Evolutionary conservation across 192 early-diverging fungal genomes (phyloP).

Genomic region (Coemansia sp.): DNA sequence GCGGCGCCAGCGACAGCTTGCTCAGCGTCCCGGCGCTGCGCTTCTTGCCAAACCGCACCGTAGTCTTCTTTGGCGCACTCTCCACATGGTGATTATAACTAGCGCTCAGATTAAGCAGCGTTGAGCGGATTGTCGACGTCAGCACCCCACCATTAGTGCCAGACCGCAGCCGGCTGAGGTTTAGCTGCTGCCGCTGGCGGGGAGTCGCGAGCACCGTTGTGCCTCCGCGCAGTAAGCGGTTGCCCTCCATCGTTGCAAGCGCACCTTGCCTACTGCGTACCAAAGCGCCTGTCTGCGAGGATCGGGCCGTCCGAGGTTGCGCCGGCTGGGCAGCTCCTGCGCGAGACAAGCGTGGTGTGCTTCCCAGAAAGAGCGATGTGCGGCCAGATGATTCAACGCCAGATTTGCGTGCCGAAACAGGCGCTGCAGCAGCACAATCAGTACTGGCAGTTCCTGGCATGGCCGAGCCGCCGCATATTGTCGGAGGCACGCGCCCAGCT

Average conservation of each 20-base stretch:
- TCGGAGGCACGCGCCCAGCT: conserved; percentile 10
- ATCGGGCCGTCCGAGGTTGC: neutral
- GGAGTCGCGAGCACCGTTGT: conserved; percentile 12
- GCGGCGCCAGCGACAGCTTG: conserved; percentile 25
- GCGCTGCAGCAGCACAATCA: conserved; percentile 10
- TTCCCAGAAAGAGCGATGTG: conserved; percentile 6
- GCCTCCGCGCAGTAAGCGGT: conserved; percentile 3
- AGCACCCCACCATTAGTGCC: neutral
- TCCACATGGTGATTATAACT: neutral
- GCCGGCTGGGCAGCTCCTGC: conserved; percentile 2
- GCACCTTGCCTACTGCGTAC: conserved; percentile 3
- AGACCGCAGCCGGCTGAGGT: conserved; percentile 22
- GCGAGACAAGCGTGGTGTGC: neutral
- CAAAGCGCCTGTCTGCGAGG: neutral
- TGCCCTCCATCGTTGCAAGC: neutral
- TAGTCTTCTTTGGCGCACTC: neutral
- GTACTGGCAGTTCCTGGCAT: conserved; percentile 5
- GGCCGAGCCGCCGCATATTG: conserved; percentile 5
- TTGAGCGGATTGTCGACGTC: conserved; percentile 15
- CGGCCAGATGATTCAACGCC: neutral
- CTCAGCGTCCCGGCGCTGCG: conserved; percentile 20
- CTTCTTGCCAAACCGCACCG: conserved; percentile 6
- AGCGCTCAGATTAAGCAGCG: conserved; percentile 6
- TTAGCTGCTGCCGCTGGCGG: conserved; percentile 20
- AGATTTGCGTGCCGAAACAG: conserved; percentile 2